These are phyloP conservation scores for Citrus glauca DNA, from an alignment of 345 rosid species.

Conservation along the genomic window DNA sequence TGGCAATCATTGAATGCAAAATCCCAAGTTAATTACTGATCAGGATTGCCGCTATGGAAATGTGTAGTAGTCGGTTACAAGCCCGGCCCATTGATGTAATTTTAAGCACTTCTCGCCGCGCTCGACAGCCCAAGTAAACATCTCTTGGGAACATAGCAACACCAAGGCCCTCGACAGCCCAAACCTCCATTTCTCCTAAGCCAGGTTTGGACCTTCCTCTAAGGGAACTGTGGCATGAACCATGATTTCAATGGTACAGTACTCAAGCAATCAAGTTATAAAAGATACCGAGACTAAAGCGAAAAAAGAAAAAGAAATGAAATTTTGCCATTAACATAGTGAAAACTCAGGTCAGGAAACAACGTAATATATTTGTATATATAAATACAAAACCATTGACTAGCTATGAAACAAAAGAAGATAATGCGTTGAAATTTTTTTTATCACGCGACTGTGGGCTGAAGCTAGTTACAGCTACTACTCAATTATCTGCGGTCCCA, in stretches of 20 bases:
- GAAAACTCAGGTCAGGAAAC: not conserved
- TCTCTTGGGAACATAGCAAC: no score
- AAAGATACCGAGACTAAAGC: not conserved
- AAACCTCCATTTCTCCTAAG: no score
- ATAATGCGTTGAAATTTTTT: not conserved
- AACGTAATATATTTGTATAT: not conserved
- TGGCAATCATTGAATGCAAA: not conserved
- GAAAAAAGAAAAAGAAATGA: not conserved
- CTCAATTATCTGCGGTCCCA: conserved; percentile 46
- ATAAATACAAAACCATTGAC: not conserved
- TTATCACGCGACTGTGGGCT: not conserved
- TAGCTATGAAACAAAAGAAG: not conserved
- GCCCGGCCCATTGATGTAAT: no score
- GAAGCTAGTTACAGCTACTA: not conserved
- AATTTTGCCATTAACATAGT: not conserved
- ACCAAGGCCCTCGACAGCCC: no score
- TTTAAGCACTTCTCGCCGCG: no score
- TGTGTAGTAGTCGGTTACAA: no score
- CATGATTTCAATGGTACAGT: no score
- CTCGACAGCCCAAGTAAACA: no score
- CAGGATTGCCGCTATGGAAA: no score
- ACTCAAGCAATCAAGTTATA: not conserved
- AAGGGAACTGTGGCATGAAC: not conserved
- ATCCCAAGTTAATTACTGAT: no score
- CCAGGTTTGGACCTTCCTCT: no score